Evolutionary conservation across 805 yeast species (phyloP).

Genomic region (Schizosaccharomyces octosporus): DNA sequence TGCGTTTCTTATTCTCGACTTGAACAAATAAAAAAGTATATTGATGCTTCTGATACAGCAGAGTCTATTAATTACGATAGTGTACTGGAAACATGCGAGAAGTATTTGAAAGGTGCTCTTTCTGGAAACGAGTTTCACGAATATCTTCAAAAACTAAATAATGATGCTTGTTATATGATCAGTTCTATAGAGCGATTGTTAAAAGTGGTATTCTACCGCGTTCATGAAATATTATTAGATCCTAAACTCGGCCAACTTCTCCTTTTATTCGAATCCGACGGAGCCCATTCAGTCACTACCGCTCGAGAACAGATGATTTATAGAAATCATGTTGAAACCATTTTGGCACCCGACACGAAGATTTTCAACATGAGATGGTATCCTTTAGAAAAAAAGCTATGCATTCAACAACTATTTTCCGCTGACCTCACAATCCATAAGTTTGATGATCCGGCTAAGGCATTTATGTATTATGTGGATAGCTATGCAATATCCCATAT

Average conservation of each 20-base stretch:
- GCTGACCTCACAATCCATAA: conserved; percentile 74
- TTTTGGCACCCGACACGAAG: conserved; percentile 64
- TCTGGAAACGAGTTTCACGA: conserved; percentile 93
- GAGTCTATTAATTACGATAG: conserved; percentile 28
- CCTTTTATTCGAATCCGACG: conserved; percentile 58
- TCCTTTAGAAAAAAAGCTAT: conserved; percentile 25
- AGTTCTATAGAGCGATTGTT: conserved; percentile 84
- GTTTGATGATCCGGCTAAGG: conserved; percentile 41
- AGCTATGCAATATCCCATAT: conserved; percentile 87
- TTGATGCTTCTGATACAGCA: conserved; percentile 27
- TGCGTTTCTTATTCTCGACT: conserved; percentile 62
- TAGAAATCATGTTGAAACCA: conserved; percentile 65
- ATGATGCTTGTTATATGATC: conserved; percentile 75
- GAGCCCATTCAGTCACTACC: conserved; percentile 36
- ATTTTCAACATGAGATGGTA: conserved; percentile 68
- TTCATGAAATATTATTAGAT: conserved; percentile 65
- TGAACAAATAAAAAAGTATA: conserved; percentile 58
- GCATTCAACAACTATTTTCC: conserved; percentile 60
- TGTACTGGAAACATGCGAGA: conserved; percentile 44
- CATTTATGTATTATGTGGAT: conserved; percentile 81
- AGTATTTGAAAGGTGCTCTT: conserved; percentile 62
- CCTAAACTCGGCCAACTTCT: conserved; percentile 57
- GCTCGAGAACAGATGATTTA: conserved; percentile 74
- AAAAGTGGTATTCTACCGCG: conserved; percentile 60
- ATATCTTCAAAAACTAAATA: conserved; percentile 76